These are phyloP conservation scores for Trichosanthes cucumerina DNA, from an alignment of 306 rosid species.

Conservation along the genomic window DNA sequence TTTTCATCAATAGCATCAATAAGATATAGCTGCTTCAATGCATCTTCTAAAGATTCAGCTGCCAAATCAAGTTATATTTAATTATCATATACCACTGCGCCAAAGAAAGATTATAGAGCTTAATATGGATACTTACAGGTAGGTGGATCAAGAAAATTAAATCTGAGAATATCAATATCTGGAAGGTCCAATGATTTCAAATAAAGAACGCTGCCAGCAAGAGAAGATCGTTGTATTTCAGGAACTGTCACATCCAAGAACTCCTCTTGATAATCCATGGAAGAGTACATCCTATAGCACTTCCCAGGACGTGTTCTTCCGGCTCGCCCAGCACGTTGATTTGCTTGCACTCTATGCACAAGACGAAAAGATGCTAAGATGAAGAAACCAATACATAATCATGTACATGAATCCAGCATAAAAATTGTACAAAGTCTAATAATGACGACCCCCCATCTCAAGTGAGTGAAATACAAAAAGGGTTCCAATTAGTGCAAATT, in stretches of 20 bases:
- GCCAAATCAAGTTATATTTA: slow-evolving; percentile 34
- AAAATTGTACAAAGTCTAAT: background rate
- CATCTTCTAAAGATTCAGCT: slow-evolving; percentile 88
- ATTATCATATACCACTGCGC: slow-evolving; percentile 7
- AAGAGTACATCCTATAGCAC: slow-evolving; percentile 88
- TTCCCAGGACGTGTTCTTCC: slow-evolving; percentile 96
- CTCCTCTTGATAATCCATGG: slow-evolving; percentile 48
- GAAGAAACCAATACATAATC: background rate
- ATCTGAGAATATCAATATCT: slow-evolving; percentile 85
- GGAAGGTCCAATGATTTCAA: slow-evolving; percentile 92
- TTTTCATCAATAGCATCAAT: slow-evolving; percentile 84
- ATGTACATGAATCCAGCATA: background rate
- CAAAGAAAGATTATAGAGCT: background rate
- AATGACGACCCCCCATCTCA: background rate
- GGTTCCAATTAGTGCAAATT: background rate
- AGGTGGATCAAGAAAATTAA: slow-evolving; percentile 90
- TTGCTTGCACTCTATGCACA: slow-evolving; percentile 81
- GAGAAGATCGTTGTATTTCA: slow-evolving; percentile 92
- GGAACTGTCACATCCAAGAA: slow-evolving; percentile 88
- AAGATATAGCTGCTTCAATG: slow-evolving; percentile 85
- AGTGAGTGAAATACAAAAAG: background rate
- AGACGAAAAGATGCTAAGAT: background rate
- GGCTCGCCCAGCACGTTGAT: slow-evolving; percentile 94
- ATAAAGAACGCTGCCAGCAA: slow-evolving; percentile 87
- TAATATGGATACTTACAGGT: slow-evolving; percentile 33